Evolutionary conservation across 139 green algal species (phyloP), one percentile per base, ranked within the genome.

Genomic region (Mesotaenium endlicherianum): DNA sequence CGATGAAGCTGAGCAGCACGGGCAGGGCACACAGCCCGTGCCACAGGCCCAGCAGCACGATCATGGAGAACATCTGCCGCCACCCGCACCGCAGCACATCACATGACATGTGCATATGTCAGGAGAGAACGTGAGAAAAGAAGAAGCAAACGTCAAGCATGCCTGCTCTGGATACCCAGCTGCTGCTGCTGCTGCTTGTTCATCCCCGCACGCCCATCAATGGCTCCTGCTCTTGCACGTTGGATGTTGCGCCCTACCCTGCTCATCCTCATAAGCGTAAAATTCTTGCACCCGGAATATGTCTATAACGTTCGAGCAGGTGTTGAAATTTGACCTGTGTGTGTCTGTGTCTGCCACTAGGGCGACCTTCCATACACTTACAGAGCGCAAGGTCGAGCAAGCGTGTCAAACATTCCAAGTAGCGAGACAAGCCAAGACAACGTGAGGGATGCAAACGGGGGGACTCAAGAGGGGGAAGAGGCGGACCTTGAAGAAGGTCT

Each of bases 61-160:
- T 85, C 64, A 82, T 82, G 8, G 67, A 40, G 83, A 85, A 80
- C 59, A 85, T 85, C 60, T 80, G 78, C 8, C 45, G 30, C 11
- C 39, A 72, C n/a, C n/a, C n/a, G n/a, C n/a, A n/a, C n/a, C n/a
- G n/a, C 11, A 43, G 14, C 34, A 75, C 11, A 75, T 14, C 17
- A 43, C 11, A 75, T 14, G 14, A 44, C 26, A 17, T 17, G 17
- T 58, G 17, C 16, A 17, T n/a, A n/a, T 75, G 17, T 16, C 67
- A 58, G 16, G 17, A 58, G 16, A 42, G 16, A 16, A 41, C 17
- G 36, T 16, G 67, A 64, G 20, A 64, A 64, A 64, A 64, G 20
- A 64, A 20, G 26, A 64, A 64, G 26, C 20, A 64, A 64, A 64
- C 20, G 53, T 34, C 26, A 64, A 64, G 26, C 20, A 64, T 34